Evolutionary conservation across 1,284 basidiomycete genomes (phyloP), one percentile per base, ranked within the genome.

Genomic region (Sphagnurus paluster): DNA sequence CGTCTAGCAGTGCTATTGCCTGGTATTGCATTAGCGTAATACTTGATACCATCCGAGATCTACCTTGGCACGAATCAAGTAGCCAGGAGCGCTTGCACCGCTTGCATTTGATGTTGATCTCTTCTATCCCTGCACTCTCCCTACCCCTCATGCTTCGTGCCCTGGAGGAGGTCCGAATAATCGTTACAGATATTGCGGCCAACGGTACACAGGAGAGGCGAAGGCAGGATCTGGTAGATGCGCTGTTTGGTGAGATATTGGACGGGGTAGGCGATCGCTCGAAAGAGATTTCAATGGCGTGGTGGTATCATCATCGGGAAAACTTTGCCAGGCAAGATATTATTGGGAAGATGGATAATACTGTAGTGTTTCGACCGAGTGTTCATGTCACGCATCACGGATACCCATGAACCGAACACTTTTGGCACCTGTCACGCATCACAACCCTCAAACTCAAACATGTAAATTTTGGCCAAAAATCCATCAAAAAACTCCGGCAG

Each of bases 181-280:
- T 75, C 41, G 62, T 82, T 39, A 46, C 57, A 47, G 42, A 44
- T 38, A 52, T 42, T 28, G 46, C 52, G 44, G 53, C 30, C n/a
- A n/a, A n/a, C n/a, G n/a, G n/a, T n/a, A n/a, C n/a, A 46, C 53
- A 59, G 26, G 48, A 54, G 42, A 58, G 53, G 50, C 58, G 56
- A 49, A 69, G 68, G 54, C 61, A 63, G 35, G 82, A 83, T 53
- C 65, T 88, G 13, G 65, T 79, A 7, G 66, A 77, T 26, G 76
- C 75, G 8, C 56, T 86, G 26, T 82, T 82, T 61, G 68, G 64
- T 35, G 82, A 85, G 59, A 71, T 87, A 16, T 64, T 79, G 52
- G 77, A 82, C 55, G 70, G 70, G 33, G 74, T 85, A 0, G 84
- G 84, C 5, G 84, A 87, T 61, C 65, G 67, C 42, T 84, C 86